These are phyloP conservation scores for Podila clonocystis DNA, from an alignment of 192 early-diverging fungal genomes.

Conservation along the genomic window DNA sequence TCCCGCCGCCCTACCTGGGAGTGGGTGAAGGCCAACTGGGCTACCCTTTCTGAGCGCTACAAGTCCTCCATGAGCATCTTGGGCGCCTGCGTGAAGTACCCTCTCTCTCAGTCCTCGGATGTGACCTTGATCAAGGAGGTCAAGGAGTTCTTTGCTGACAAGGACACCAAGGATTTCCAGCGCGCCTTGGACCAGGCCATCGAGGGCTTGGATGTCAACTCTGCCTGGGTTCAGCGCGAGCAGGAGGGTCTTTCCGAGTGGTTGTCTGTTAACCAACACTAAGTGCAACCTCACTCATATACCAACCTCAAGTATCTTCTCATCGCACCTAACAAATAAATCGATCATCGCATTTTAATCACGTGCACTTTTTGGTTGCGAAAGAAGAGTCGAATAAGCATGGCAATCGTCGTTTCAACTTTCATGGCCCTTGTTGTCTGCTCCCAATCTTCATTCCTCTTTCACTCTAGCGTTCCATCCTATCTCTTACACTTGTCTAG, in stretches of 20 bases:
- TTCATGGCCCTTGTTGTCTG: too few species aligned
- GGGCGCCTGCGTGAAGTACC: conserved; percentile 49
- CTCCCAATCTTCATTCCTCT: too few species aligned
- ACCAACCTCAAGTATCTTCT: too few species aligned
- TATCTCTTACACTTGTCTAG: too few species aligned
- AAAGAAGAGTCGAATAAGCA: too few species aligned
- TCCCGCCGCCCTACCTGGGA: conserved; percentile 73
- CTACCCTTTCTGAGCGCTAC: conserved; percentile 43
- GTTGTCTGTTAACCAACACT: conserved; percentile 49
- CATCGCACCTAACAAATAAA: too few species aligned
- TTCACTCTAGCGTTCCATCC: too few species aligned
- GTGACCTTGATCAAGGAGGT: conserved; percentile 70
- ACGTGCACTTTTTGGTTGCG: too few species aligned
- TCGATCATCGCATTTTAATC: too few species aligned
- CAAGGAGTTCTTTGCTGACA: conserved; percentile 71
- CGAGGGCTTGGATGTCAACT: conserved; percentile 72
- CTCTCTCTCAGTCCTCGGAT: conserved; percentile 53
- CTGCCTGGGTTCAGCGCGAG: conserved; percentile 63
- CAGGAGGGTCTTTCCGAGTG: conserved; percentile 66
- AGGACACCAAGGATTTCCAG: conserved; percentile 72
- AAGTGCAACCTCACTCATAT: neutral
- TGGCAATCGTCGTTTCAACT: too few species aligned
- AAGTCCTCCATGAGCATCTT: conserved; percentile 49
- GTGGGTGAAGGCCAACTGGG: conserved; percentile 72
- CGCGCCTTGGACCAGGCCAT: conserved; percentile 78